These are phyloP conservation scores for Taphrina deformans DNA, from an alignment of 1,139 yeast species.

Conservation along the genomic window DNA sequence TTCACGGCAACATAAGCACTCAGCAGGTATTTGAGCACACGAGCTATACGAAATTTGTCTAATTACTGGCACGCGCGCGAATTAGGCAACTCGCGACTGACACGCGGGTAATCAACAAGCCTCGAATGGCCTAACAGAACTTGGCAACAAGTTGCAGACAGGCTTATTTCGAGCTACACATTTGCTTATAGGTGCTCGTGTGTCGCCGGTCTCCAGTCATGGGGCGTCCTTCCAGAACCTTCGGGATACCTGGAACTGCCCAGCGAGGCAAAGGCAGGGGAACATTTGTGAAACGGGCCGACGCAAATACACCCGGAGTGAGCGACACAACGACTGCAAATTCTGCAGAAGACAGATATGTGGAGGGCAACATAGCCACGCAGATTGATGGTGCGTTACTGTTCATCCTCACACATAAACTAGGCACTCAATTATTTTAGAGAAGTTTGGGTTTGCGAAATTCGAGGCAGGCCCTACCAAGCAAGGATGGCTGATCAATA, in stretches of 20 bases:
- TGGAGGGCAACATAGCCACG: constrained; percentile 8
- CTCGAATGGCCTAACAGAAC: neutral
- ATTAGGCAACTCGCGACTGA: neutral
- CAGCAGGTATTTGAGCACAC: too few species aligned
- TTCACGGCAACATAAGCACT: too few species aligned
- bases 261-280: constrained; percentile 16
- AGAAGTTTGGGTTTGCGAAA: constrained; percentile 80
- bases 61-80: neutral
- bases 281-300: constrained; percentile 7
- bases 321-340: constrained; percentile 28
- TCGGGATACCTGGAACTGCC: constrained; percentile 22
- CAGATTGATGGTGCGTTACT: constrained; percentile 22
- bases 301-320: neutral
- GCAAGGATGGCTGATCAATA: constrained; percentile 84
- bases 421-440: constrained; percentile 49
- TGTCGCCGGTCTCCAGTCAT: neutral
- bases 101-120: neutral
- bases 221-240: constrained; percentile 26
- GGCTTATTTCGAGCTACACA: neutral
- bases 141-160: neutral
- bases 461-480: constrained; percentile 70
- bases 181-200: neutral
- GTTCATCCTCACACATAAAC: too few species aligned
- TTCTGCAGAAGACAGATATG: constrained; percentile 20
- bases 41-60: neutral